Base-by-base conservation (phyloP, 805 yeast genomes). In the Candida coquimbonensis region DNA sequence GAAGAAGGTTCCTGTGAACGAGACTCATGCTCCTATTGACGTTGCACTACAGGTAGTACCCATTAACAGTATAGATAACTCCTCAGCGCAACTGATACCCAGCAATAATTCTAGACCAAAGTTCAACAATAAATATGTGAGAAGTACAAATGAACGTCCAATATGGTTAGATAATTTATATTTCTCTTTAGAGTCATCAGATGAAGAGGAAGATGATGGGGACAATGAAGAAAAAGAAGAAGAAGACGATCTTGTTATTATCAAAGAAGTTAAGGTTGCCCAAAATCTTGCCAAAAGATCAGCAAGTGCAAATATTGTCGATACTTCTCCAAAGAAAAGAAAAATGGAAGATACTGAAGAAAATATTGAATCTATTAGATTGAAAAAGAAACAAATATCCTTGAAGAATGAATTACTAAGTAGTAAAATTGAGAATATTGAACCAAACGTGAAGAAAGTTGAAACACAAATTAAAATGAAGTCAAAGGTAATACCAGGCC, bases 141-240 rank as follows among this genome's bases (percentile, higher is more conserved):
- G 48, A 14, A 49, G 49, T 34, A 36, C 24, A 5, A 8, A 19
- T 8, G 49, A 47, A 16, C 49, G 50, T 19, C 61, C 62, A 4
- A 57, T 48, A n/a, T 58, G 62, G 62, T 16, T 55, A 37, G 47
- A 50, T 12, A 48, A 50, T 32, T 49, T 58, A 45, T 58, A 56
- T 21, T 54, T 58, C 31, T 50, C 55, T 13, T 48, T 58, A 46
- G 53, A 51, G 32, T 42, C 53, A 4, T 47, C 59, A 1, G 60
- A 54, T 27, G 48, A 42, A 21, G 43, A 46, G 11, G 53, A 45
- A 4, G 49, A 44, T 12, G 36, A 13, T 16, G 36, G 31, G 2
- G 26, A 44, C 9, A 37, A 13, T 16, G 38, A 35, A 5, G 26
- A 24, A 3, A 49, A 38, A 24, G 44, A 42, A 19, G 29, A 37